A percentile compares a stretch with the other conserved stretches of the same genome.
Evolutionary conservation across 139 green algal species (phyloP).

Genomic region (Pedinophyceae sp.): DNA sequence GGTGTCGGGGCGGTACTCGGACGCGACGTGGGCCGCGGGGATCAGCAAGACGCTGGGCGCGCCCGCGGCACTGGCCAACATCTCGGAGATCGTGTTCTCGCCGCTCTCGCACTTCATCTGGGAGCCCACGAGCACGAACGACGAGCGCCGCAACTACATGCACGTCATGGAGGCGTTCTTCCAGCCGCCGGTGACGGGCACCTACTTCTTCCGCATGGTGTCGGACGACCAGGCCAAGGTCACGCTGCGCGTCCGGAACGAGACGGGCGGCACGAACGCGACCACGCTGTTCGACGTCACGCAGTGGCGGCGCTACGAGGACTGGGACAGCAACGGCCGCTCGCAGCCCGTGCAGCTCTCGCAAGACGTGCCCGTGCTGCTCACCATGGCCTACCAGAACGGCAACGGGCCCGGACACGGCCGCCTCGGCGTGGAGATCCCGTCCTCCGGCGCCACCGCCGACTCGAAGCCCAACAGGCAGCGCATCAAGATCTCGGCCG

Average conservation of each 20-base stretch:
- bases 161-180: too few species aligned
- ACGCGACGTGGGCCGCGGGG: too few species aligned
- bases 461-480: background rate
- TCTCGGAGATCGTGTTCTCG: too few species aligned
- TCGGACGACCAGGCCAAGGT: background rate
- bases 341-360: background rate
- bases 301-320: background rate
- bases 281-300: background rate
- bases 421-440: background rate
- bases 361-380: background rate
- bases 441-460: too few species aligned
- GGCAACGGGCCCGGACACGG: too few species aligned
- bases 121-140: too few species aligned
- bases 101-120: too few species aligned
- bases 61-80: too few species aligned
- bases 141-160: too few species aligned
- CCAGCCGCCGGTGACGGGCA: too few species aligned
- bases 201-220: background rate
- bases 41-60: too few species aligned
- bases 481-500: background rate
- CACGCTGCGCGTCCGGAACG: background rate
- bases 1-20: too few species aligned
- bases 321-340: background rate
- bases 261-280: background rate
- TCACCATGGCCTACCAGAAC: background rate